Evolutionary conservation across 139 green algal species (phyloP), one percentile per base, ranked within the genome.

Genomic region (Auxenochlorella protothecoides): DNA sequence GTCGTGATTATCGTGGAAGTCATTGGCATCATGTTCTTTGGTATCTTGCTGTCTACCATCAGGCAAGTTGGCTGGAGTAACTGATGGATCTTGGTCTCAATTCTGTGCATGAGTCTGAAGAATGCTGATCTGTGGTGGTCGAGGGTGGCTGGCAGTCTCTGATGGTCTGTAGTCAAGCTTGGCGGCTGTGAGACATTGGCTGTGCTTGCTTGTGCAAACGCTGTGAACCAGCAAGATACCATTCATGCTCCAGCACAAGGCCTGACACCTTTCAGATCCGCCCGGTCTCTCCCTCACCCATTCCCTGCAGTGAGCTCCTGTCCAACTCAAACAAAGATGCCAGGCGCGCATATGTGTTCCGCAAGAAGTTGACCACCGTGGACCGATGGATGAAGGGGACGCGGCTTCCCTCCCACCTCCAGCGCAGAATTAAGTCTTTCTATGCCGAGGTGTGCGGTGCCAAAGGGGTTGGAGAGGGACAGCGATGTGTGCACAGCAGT

Each of bases 21-120:
- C 0, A 10, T 68, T 2, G 76, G 76, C 61, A 67, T 80, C 15
- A 68, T 79, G n/a, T 79, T 79, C 69, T 82, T 82, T 68, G 77
- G 77, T 16, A 68, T 82, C 14, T 66, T 82, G 59, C 69, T 82
- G 56, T 77, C 73, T 7, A 71, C 56, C n/a, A 65, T 80, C 59
- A 67, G 69, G 69, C 27, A 44, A 44, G 27, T 44, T 67, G 60
- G 3, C 6, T 62, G 54, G 5, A 65, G 64, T 44, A 72, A 57
- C 27, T 53, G 54, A 53, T 6, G 2, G 3, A 12, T 6, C 4
- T 53, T 66, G 62, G 62, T 15, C 14, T 11, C n/a, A 15, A 66
- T 27, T 12, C 53, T 55, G 51, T 66, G 13, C 62, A 44, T 44
- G 1, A 44, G 27, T 44, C 27, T 44, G 27, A 44, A 44, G 27